Evolutionary conservation across 352 stramenopile genomes (phyloP).

Genomic region (Plasmopara muralis): DNA sequence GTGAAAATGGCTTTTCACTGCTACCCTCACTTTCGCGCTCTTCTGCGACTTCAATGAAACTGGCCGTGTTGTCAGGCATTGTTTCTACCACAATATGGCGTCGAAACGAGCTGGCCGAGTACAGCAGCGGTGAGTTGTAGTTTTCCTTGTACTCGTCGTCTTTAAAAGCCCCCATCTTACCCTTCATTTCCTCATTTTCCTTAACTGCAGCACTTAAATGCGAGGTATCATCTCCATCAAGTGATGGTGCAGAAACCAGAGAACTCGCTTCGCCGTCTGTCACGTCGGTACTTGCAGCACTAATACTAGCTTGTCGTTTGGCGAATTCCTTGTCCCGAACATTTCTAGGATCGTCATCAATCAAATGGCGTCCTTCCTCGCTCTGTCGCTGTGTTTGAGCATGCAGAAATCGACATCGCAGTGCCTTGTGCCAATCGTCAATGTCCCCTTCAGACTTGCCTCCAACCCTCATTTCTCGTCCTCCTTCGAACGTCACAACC

Average conservation of each 20-base stretch:
- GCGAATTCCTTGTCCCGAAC: conserved; percentile 24
- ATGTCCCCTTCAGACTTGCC: conserved; percentile 60
- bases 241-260: conserved; percentile 19
- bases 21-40: conserved; percentile 28
- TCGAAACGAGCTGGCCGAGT: conserved; percentile 40
- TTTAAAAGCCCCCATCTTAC: conserved; percentile 10
- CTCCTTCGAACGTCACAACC: conserved; percentile 54
- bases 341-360: conserved; percentile 24
- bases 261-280: conserved; percentile 26
- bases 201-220: conserved; percentile 14
- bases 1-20: conserved; percentile 53
- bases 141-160: conserved; percentile 20
- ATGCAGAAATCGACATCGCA: conserved; percentile 38
- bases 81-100: conserved; percentile 61
- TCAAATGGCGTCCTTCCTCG: conserved; percentile 10
- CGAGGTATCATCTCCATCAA: conserved; percentile 9
- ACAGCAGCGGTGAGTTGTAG: conserved; percentile 22
- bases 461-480: conserved; percentile 56
- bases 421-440: conserved; percentile 62
- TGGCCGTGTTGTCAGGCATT: conserved; percentile 44
- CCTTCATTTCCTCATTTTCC: conserved; percentile 15
- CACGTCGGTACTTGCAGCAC: conserved; percentile 12
- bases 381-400: conserved; percentile 27
- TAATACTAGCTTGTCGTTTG: conserved; percentile 23
- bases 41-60: conserved; percentile 59